A percentile compares a stretch with the other conserved stretches of the same genome.
Evolutionary conservation across 2,329 filamentous ascomycete species (phyloP).

Genomic region (Triangularia setosa): DNA sequence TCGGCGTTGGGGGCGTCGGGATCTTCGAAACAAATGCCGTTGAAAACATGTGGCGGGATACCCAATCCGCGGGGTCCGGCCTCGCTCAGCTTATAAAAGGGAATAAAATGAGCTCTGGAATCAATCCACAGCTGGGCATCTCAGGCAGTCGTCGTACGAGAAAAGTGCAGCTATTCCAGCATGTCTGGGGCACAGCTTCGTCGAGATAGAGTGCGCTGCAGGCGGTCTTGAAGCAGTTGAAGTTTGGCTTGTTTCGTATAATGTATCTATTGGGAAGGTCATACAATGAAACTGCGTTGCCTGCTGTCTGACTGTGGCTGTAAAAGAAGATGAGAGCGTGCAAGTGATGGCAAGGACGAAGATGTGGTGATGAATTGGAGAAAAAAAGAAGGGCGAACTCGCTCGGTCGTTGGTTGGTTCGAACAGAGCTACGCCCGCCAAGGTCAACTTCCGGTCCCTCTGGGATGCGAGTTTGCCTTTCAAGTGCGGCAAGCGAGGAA

Average conservation of each 20-base stretch:
- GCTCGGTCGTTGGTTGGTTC: neutral
- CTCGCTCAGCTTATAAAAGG: neutral
- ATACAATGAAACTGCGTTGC: neutral
- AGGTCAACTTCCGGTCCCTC: neutral
- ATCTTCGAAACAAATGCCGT: neutral
- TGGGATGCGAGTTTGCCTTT: neutral
- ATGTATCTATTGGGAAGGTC: neutral
- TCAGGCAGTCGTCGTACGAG: neutral
- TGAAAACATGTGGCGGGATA: neutral
- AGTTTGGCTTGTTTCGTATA: neutral
- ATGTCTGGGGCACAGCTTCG: neutral
- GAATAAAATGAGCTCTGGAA: neutral
- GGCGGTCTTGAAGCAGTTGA: neutral
- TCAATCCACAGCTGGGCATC: neutral
- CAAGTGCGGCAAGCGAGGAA: neutral
- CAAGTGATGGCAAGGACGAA: neutral
- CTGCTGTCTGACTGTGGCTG: neutral
- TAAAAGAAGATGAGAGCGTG: neutral
- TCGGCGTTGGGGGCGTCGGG: neutral
- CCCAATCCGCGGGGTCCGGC: neutral
- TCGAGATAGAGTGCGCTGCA: neutral
- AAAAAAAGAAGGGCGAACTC: neutral
- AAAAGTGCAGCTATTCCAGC: neutral
- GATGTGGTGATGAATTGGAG: neutral
- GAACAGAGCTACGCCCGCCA: neutral